Evolutionary conservation across 2,329 filamentous ascomycete genomes (phyloP), one percentile per base, ranked within the genome.

Genomic region (Colletotrichum truncatum): DNA sequence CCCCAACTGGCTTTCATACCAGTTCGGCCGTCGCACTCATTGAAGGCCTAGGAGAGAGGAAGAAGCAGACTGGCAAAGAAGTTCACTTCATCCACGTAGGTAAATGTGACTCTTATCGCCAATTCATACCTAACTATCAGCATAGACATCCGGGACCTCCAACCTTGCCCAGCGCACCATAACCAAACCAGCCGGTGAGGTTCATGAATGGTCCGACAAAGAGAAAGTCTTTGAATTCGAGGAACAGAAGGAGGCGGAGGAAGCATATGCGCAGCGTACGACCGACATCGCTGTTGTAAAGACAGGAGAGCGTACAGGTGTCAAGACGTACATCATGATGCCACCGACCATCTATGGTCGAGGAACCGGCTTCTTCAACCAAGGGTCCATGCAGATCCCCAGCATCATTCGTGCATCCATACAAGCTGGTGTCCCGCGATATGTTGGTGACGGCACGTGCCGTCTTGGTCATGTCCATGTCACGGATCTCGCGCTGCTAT

Each of bases 301-400:
- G 6, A 70, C 71, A 1, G 80, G 81, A 2, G 66, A 80, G 14
- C 71, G 75, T 16, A 45, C 75, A 0, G 76, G 77, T 3, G 78
- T 87, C 2, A 78, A 78, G 60, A 82, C 83, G 0, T 73, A 80
- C 45, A 76, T 84, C 48, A 73, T 86, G 45, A 82, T 82, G 76
- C 74, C 77, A 0, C 82, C 81, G 0, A 77, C 78, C 4, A 82
- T 87, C 48, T 87, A 80, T 68, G 84, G 84, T 16, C 60, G 68
- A 1, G 81, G 82, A 6, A 75, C 72, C 1, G 83, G 82, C 1
- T 68, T 75, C 0, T 84, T 82, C 69, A 80, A 83, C 36, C 72
- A 65, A 8, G 65, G 68, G 1, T 77, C 77, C 12, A 74, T 79
- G 23, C 78, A 83, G 66, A 73, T 83, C 16, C 78, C 69, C n/a